A percentile compares a stretch with the other conserved stretches of the same genome.
These are phyloP conservation scores for Komagataella populi DNA, from an alignment of 805 yeast genomes.

Conservation along the genomic window DNA sequence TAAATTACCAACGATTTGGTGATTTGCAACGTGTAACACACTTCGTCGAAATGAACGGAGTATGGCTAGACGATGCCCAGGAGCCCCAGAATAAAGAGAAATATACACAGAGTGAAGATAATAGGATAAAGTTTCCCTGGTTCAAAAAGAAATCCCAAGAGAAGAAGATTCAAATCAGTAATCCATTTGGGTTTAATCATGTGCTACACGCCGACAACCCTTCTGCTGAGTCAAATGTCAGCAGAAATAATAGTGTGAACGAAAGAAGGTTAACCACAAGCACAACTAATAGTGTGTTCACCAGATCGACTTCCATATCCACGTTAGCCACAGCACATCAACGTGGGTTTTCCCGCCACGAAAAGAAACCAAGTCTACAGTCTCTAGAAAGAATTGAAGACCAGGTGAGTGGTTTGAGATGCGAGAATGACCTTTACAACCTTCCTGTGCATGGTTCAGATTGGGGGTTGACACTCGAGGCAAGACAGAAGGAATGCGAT, in stretches of 20 bases:
- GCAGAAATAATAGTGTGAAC: slow-evolving; percentile 6
- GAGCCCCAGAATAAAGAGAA: not conserved
- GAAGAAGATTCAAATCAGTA: slow-evolving; percentile 9
- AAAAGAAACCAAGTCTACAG: slow-evolving; percentile 2
- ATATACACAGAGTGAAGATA: not conserved
- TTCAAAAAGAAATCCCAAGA: not conserved
- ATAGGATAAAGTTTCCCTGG: not conserved
- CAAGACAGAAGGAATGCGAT: not conserved
- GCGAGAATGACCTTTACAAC: not conserved
- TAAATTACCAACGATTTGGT: not conserved
- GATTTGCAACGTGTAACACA: not conserved
- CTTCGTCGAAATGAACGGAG: slow-evolving; percentile 1
- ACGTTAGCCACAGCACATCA: slow-evolving; percentile 11
- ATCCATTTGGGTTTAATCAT: slow-evolving; percentile 20
- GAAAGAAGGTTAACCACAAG: not conserved
- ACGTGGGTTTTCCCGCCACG: slow-evolving; percentile 2
- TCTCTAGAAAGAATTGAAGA: not conserved
- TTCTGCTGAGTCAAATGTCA: slow-evolving; percentile 1
- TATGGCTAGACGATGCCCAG: slow-evolving; percentile 2
- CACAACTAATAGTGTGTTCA: slow-evolving; percentile 7
- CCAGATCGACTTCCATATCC: slow-evolving; percentile 15
- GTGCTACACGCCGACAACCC: slow-evolving; percentile 12
- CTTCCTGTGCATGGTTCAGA: not conserved
- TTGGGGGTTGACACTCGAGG: not conserved
- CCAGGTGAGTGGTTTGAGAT: not conserved